Base-by-base conservation (phyloP, 2,329 filamentous ascomycete species). In the Fulvia fulva region DNA sequence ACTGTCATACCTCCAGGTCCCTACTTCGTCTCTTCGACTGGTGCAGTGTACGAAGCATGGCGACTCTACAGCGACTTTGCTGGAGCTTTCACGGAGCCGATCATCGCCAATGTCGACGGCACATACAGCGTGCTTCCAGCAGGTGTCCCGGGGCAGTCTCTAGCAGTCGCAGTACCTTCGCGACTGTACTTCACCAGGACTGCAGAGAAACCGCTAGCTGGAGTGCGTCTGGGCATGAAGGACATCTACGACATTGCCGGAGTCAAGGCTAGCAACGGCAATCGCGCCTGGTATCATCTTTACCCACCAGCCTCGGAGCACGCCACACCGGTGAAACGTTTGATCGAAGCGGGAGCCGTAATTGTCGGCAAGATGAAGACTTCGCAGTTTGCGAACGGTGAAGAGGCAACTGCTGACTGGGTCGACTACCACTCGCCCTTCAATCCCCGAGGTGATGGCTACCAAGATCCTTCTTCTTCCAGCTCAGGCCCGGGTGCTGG, bases 191-290 rank as follows among this genome's bases (percentile, higher is more conserved):
- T 76, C 70, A 80, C 76, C 2, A 79, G 76, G 47, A 82, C 80
- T 0, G 65, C 70, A 0, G 74, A 77, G n/a, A 79, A 83, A 65
- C 84, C 84, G 0, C 74, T 88, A 0, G 81, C 83, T 5, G 85
- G 86, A 19, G 78, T 86, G 3, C 78, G 85, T 19, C 69, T 87
- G 0, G 84, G 79, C 0, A 77, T 87, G 55, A 88, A 88, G 68
- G 86, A 88, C 63, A 83, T 86, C 49, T 84, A 79, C 65, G 77
- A 85, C 61, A 70, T 87, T 41, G 77, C 78, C 22, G 86, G 86
- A 1, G 70, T 86, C 0, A 77, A 77, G 12, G 86, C 82, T 0
- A 77, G 77, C 1, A 76, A 81, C 30, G 86, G 85, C 0, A 87
- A 84, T 55, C 75, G 81, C 30, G 80, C 84, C 1, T 88, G 81